Percentiles rank a stretch among this genome's conserved stretches.
Conservation (phyloP, 495 filamentous ascomycete species). For the Penicillium riverlandense region DNA sequence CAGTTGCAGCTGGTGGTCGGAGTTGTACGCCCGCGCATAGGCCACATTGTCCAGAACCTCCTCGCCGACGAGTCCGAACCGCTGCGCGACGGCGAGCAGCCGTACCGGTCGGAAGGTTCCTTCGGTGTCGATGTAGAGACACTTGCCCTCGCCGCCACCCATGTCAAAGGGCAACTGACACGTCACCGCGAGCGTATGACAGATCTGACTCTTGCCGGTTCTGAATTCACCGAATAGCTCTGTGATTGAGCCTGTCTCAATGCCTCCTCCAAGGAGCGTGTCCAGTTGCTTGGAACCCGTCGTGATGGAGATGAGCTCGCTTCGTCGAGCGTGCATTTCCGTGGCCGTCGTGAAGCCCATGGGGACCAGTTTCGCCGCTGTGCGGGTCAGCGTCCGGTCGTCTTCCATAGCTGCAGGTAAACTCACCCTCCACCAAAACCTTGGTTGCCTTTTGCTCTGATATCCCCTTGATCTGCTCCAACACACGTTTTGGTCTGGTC, state of each 20-base stretch:
- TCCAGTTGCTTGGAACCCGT: conserved; percentile 96
- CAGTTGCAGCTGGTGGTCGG: conserved; percentile 90
- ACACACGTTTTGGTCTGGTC: conserved; percentile 61
- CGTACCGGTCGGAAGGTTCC: conserved; percentile 94
- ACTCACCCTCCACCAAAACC: conserved; percentile 79
- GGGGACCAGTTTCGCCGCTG: conserved; percentile 90
- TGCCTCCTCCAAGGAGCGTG: conserved; percentile 86
- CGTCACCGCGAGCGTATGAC: conserved; percentile 96
- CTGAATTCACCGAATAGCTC: conserved; percentile 98
- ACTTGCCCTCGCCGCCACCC: conserved; percentile 97
- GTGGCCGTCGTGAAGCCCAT: conserved; percentile 99
- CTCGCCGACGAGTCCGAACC: conserved; percentile 90
- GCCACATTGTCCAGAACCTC: conserved; percentile 98
- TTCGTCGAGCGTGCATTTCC: conserved; percentile 95
- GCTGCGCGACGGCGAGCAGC: conserved; percentile 81
- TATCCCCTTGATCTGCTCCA: conserved; percentile 96
- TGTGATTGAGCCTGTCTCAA: conserved; percentile 97
- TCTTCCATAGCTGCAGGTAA: background rate
- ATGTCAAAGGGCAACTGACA: conserved; percentile 97
- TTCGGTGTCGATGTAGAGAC: conserved; percentile 98
- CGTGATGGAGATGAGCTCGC: conserved; percentile 94
- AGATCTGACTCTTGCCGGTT: conserved; percentile 97
- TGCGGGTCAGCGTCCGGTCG: background rate
- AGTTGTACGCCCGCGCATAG: conserved; percentile 96
- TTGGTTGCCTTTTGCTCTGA: conserved; percentile 94